Base-by-base conservation (phyloP, 129 eudicot species). In the Mikania micrantha region DNA sequence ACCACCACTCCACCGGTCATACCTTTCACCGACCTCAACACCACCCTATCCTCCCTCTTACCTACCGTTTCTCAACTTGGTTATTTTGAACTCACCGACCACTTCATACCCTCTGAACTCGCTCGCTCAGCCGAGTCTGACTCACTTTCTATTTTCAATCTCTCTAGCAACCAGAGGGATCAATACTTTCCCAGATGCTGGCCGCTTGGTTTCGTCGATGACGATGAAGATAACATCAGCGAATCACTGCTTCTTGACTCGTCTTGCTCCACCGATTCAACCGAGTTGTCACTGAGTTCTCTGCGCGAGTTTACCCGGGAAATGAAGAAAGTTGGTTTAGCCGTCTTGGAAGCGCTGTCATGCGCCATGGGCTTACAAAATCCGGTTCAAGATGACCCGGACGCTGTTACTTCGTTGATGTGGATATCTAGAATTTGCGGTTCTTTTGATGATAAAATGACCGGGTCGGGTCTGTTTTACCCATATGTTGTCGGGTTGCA, bases 401-500 rank as follows among this genome's bases (percentile, higher is more conserved):
- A 7, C 60, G 53, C 79, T 65, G 56, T 83, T 19, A 76, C 84
- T 44, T 81, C 95, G 28, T 28, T 80, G 70, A 56, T 91, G 88
- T 87, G 92, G 93, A 45, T 91, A 60, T 81, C 88, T 9, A 70
- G 71, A 4, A 8, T 5, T n/a, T 69, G 34, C 1, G 19, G 61
- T 10, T 25, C 39, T 12, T 10, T 50, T 17, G 76, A 67, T 19
- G 61, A 71, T n/a, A 73, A 71, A 17, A 21, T 57, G 62, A 60
- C 1, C 3, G 67, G 47, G 47, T 56, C 87, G 80, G 90, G 85
- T 79, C 76, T 70, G 53, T 29, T 83, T 45, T 91, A 91, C 75
- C 95, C 97, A 66, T 85, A 81, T 77, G 93, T 79, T 6, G 75
- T 91, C 52, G 95, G 90, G 83, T 79, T 91, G 80, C 87, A 87